Evolutionary conservation across 179 eudicot genomes (phyloP).

Genomic region (Sideroxylon spinosum): DNA sequence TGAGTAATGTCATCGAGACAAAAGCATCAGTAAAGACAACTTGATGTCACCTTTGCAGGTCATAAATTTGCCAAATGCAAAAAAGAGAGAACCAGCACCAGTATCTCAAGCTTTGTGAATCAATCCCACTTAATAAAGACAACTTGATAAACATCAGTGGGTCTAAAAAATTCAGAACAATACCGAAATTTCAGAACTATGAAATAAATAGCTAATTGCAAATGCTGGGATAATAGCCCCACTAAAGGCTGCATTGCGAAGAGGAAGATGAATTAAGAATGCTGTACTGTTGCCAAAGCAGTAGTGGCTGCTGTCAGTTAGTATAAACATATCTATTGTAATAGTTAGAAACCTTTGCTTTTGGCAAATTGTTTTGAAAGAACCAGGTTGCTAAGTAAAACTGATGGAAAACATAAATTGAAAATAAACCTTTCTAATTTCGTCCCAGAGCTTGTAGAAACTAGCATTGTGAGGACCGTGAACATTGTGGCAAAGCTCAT

Average conservation of each 20-base stretch:
- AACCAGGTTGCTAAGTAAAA: neutral
- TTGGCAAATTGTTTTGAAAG: neutral
- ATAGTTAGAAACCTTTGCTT: no score
- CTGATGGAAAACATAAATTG: neutral
- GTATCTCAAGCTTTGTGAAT: slow-evolving; percentile 6
- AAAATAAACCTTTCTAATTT: slow-evolving; percentile 60
- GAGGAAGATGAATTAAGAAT: neutral
- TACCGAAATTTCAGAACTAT: neutral
- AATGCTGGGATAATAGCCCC: neutral
- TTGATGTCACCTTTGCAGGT: neutral
- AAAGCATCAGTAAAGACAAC: neutral
- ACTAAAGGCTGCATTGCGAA: neutral
- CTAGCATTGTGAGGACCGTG: slow-evolving; percentile 88
- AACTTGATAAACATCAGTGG: neutral
- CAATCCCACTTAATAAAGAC: neutral
- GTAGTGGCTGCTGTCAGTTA: neutral
- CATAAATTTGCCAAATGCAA: neutral
- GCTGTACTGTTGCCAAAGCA: neutral
- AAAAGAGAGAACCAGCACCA: neutral
- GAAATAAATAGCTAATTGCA: neutral
- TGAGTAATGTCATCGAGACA: neutral
- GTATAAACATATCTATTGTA: neutral
- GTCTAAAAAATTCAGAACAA: neutral
- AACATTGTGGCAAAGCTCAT: slow-evolving; percentile 86
- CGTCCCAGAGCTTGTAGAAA: slow-evolving; percentile 96